Conservation (phyloP, 176 grass and related monocot genomes). For the Eragrostis curvula region DNA sequence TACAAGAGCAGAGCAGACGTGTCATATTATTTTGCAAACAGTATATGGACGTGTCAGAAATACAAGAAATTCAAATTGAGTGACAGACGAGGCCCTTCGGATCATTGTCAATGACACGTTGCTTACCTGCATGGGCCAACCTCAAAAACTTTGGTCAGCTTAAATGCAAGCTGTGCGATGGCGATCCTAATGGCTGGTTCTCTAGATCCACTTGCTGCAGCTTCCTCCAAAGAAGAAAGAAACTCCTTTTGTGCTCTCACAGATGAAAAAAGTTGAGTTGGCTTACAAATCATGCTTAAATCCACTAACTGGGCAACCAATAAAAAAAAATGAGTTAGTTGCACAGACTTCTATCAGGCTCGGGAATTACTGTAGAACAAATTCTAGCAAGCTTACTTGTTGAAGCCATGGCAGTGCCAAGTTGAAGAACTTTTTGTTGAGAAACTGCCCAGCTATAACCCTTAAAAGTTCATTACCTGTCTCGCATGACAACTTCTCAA, state of each 20-base stretch:
- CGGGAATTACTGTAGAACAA: conserved; percentile 9
- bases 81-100: not conserved
- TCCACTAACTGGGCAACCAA: conserved; percentile 63
- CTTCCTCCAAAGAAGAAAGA: conserved; percentile 70
- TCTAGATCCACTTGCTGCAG: conserved; percentile 41
- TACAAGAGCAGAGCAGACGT: conserved; percentile 35
- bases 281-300: conserved; percentile 73
- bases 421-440: conserved; percentile 66
- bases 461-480: conserved; percentile 70
- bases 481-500: conserved; percentile 73
- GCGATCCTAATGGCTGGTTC: conserved; percentile 64
- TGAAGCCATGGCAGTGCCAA: conserved; percentile 80
- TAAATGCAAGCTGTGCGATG: conserved; percentile 64
- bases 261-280: conserved; percentile 76
- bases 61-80: not conserved
- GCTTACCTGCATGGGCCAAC: conserved; percentile 71
- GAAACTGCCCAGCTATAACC: conserved; percentile 55
- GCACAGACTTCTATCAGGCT: conserved; percentile 2
- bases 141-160: conserved; percentile 70
- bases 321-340: conserved; percentile 34
- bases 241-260: conserved; percentile 78
- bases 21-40: not conserved
- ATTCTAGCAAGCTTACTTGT: conserved; percentile 53
- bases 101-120: not conserved
- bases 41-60: conserved; percentile 14